phyloP scores from a whole-genome alignment of 257 asterid genomes.

The Rauvolfia tetraphylla region DNA sequence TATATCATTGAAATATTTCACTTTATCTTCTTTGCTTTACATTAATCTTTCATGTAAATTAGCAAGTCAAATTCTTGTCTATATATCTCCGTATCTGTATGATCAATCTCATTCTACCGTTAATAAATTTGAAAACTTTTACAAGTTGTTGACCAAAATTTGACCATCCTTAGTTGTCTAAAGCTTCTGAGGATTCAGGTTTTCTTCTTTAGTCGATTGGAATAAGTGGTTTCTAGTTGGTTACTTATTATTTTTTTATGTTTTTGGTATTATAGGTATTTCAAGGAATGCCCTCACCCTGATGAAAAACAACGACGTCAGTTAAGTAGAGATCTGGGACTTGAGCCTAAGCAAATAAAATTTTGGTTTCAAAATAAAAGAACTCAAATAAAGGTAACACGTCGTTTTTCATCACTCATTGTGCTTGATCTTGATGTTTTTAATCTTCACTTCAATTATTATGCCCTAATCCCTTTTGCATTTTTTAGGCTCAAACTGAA shows the following conservation, averaged over 20 bases:
- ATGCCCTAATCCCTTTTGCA: background rate
- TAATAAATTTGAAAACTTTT: background rate
- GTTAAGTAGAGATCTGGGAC: conserved; percentile 46
- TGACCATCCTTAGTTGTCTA: background rate
- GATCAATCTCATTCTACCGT: background rate
- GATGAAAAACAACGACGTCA: conserved; percentile 52
- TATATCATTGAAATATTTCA: background rate
- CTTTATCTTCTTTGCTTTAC: background rate
- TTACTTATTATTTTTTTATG: background rate
- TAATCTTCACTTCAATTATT: background rate
- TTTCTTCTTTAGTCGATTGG: background rate
- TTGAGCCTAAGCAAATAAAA: conserved; percentile 56
- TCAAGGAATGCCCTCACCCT: conserved; percentile 56
- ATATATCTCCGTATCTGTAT: background rate
- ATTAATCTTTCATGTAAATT: background rate
- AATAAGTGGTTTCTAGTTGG: background rate
- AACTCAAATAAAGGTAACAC: conserved; percentile 49
- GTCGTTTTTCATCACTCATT: background rate
- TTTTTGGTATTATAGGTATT: conserved; percentile 38
- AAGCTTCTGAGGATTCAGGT: background rate
- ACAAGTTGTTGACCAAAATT: background rate
- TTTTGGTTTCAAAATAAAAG: conserved; percentile 79
- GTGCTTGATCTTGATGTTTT: background rate
- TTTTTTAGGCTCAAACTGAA: conserved; percentile 46
- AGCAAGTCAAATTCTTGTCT: background rate